Evolutionary conservation across 2,329 filamentous ascomycete genomes (phyloP), one percentile per base, ranked within the genome.

Genomic region (Trichoderma citrinoviride): DNA sequence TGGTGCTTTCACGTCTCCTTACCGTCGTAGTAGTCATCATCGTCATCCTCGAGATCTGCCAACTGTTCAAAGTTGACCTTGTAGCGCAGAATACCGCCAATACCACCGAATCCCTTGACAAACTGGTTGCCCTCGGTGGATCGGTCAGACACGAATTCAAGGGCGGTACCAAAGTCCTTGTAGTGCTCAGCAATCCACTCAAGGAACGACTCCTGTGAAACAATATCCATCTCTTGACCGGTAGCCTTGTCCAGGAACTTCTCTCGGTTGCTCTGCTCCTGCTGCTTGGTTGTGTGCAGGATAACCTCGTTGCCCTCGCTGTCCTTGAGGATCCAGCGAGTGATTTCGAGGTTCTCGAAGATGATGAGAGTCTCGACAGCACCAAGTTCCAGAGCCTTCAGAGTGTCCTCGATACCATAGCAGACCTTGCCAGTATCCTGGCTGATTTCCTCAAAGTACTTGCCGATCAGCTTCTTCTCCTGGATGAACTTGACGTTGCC

Each of bases 11-110:
- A 25, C 25, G 44, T 52, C 15, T 17, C 69, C 77, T 73, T 72
- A 82, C 83, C 84, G 79, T 87, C 85, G 82, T 96, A 97, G 83
- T 96, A 97, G 80, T 94, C 94, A 78, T 98, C 94, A 80, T 93
- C 90, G 77, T 95, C 91, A 78, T 96, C 93, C 19, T 67, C 65
- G 75, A 90, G 85, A 78, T 98, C 95, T 79, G 90, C 90, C 79
- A 99, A 86, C 81, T 99, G 96, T 82, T 99, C 96, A 82, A 99
- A 99, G 85, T 99, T 99, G 85, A 99, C 92, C 85, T 97, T 97
- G 88, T 99, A 99, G 73, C 95, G 93, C 77, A 99, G 88, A 75
- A 99, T 90, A 70, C 94, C 94, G 71, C 95, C 95, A 73, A 99
- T 97, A 76, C 95, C 95, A 89, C 95, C 95, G 76, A 99, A 99